Conservation (phyloP, 768 basidiomycete genomes). For the Amanita molliuscula region DNA sequence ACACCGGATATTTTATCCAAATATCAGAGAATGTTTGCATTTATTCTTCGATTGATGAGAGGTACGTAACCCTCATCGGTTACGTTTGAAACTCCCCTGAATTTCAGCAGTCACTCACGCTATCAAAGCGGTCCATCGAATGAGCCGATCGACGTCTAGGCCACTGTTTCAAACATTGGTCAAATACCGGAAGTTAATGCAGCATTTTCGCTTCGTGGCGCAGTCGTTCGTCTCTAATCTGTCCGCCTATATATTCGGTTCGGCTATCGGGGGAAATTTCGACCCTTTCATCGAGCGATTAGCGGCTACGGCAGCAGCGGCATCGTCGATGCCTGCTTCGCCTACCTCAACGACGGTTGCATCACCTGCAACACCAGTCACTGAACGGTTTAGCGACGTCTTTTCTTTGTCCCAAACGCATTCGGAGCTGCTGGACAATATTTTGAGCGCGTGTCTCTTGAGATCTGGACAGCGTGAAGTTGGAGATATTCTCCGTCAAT, state of each 20-base stretch:
- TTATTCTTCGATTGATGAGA: constrained; percentile 69
- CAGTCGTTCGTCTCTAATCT: constrained; percentile 63
- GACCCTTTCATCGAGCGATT: constrained; percentile 49
- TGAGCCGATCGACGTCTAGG: constrained; percentile 32
- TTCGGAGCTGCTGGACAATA: constrained; percentile 59
- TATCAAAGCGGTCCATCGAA: constrained; percentile 51
- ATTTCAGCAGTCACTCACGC: constrained; percentile 52
- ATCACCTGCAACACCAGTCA: neutral
- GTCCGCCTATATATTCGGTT: constrained; percentile 65
- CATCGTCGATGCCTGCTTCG: constrained; percentile 1
- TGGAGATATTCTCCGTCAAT: constrained; percentile 52
- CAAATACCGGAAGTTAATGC: constrained; percentile 39
- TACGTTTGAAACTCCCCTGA: constrained; percentile 1
- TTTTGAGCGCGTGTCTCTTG: constrained; percentile 67
- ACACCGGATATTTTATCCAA: constrained; percentile 66
- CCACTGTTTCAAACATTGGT: constrained; percentile 53
- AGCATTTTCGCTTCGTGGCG: constrained; percentile 65
- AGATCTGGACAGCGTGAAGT: constrained; percentile 56
- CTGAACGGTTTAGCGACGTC: constrained; percentile 47
- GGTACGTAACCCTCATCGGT: constrained; percentile 29
- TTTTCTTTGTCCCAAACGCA: constrained; percentile 64
- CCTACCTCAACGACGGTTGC: constrained; percentile 4
- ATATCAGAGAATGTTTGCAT: constrained; percentile 76
- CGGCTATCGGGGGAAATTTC: constrained; percentile 73
- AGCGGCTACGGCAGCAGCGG: constrained; percentile 13